Evolutionary conservation across 2,329 filamentous ascomycete genomes (phyloP), one percentile per base, ranked within the genome.

Genomic region (Talaromyces pinophilus): DNA sequence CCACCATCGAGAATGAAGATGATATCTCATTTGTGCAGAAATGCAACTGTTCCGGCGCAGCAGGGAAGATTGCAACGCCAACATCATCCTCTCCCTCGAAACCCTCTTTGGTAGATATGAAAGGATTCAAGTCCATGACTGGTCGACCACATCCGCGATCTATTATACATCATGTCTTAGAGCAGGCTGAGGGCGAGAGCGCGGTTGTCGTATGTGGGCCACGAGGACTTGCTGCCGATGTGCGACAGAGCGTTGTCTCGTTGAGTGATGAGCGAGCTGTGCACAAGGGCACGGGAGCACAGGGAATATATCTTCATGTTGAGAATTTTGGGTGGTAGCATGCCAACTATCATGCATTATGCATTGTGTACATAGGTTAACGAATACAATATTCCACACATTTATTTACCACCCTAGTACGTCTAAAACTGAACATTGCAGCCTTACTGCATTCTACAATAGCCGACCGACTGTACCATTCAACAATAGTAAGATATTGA

Each of bases 201-300:
- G 87, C 84, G 0, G 85, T 90, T 0, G 83, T 88, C 1, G 87
- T 86, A 0, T 90, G 88, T 71, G 88, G 88, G 15, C 86, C 86
- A 0, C 73, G 76, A 1, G 83, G 84, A 0, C 72, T 90, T 57
- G 82, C 84, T 3, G 80, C 83, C n/a, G 81, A 85, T 68, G 84
- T 87, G 5, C 81, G 87, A 65, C 82, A 80, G 15, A 82, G 79
- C 64, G 86, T 86, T 0, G 86, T 85, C 2, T 79, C 72, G 8
- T 70, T 90, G 50, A 87, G 86, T 69, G 87, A 90, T 73, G 88
- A 90, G 75, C 80, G 88, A 35, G 88, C 86, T 3, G 86, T 90
- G 52, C 87, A 89, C 70, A 90, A 90, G 74, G 88, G 88, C 1
- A 89, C 85, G 0, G 87, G 87, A 0, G 88, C 88, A 15, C 87